phyloP scores from a whole-genome alignment of 73 alveolate genomes.

The Paramecium tetraurelia region DNA sequence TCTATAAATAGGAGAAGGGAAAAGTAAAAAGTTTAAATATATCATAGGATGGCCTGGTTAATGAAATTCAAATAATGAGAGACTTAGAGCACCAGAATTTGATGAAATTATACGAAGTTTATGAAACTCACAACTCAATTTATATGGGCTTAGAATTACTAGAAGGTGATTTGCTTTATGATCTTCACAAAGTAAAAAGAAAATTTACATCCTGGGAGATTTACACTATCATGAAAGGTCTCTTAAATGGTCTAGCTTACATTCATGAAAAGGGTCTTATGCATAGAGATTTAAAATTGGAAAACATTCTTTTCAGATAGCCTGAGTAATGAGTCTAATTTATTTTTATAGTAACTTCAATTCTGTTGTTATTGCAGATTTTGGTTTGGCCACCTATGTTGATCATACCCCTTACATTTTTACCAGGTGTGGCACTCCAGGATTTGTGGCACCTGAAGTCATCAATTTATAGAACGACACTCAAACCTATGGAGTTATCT shows the following conservation, averaged over 20 bases:
- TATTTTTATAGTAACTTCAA: neutral
- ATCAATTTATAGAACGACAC: neutral
- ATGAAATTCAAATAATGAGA: conserved; percentile 50
- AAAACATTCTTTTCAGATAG: conserved; percentile 39
- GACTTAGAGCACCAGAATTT: neutral
- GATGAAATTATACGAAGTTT: conserved; percentile 47
- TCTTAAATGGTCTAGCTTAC: neutral
- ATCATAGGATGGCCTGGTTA: neutral
- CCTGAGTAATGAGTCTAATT: neutral
- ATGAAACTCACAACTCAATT: conserved; percentile 35
- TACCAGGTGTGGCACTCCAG: conserved; percentile 61
- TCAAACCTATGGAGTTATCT: neutral
- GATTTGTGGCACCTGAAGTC: conserved; percentile 62
- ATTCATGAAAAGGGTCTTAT: conserved; percentile 28
- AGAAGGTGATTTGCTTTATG: conserved; percentile 32
- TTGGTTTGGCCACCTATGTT: conserved; percentile 60
- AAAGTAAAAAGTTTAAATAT: neutral
- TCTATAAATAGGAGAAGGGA: conserved; percentile 39
- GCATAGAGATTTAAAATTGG: conserved; percentile 57
- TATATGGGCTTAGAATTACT: conserved; percentile 41
- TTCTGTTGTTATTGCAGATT: conserved; percentile 44
- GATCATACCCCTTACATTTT: neutral
- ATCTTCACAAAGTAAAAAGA: neutral
- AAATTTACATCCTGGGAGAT: neutral
- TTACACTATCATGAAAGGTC: neutral